Percentiles rank a stretch among this genome's conserved stretches.
Evolutionary conservation across 2,329 filamentous ascomycete genomes (phyloP).

Genomic region (Remersonia thermophila): DNA sequence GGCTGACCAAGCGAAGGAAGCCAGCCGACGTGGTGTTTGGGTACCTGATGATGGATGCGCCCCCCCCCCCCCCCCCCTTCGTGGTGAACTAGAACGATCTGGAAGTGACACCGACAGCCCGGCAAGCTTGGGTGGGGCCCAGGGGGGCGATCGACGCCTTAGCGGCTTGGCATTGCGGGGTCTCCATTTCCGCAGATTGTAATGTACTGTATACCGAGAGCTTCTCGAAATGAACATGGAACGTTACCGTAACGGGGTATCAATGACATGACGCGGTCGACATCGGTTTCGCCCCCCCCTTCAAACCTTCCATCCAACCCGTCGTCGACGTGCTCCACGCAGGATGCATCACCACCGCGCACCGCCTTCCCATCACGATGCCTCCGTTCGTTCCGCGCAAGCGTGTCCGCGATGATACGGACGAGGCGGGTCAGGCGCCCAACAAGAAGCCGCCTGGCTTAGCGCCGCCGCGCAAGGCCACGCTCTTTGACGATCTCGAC

Average conservation of each 20-base stretch:
- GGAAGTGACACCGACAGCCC: constrained; percentile 10
- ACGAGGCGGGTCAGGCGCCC: constrained; percentile 25
- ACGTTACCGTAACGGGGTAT: no score
- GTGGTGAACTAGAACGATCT: constrained; percentile 14
- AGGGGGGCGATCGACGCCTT: constrained; percentile 1
- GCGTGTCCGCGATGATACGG: constrained; percentile 38
- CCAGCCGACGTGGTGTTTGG: background rate
- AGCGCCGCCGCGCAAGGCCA: constrained; percentile 36
- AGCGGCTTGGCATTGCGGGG: constrained; percentile 5
- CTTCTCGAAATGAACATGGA: no score
- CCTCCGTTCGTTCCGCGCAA: constrained; percentile 58
- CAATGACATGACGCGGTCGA: no score
- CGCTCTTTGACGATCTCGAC: constrained; percentile 50
- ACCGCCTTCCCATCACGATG: constrained; percentile 31
- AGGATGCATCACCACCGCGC: no score
- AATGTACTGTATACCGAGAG: no score
- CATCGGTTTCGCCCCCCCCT: no score
- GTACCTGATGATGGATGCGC: constrained; percentile 3
- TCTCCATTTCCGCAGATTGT: constrained; percentile 1
- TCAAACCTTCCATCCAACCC: no score
- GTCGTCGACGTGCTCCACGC: no score
- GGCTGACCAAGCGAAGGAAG: constrained; percentile 12
- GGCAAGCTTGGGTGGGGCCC: constrained; percentile 5
- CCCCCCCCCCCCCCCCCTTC: no score
- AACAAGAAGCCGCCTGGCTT: constrained; percentile 14